Evolutionary conservation across 768 basidiomycete genomes (phyloP).

Genomic region (Lactarius hengduanensis): DNA sequence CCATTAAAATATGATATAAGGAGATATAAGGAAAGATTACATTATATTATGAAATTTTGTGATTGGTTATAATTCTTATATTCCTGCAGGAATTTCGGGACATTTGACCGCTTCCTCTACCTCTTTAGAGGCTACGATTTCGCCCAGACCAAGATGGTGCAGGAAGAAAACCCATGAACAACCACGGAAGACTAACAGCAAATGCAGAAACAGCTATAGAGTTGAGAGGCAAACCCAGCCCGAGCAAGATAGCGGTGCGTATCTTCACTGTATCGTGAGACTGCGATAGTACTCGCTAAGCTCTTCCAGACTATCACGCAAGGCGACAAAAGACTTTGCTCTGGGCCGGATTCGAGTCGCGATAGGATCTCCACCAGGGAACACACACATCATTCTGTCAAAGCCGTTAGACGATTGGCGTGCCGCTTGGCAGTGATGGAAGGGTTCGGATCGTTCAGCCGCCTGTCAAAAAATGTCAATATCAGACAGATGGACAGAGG

Average conservation of each 20-base stretch:
- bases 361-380: background rate
- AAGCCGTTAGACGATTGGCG: background rate
- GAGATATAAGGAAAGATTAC: too few species aligned
- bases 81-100: too few species aligned
- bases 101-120: too few species aligned
- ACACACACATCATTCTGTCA: background rate
- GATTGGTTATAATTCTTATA: too few species aligned
- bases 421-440: background rate
- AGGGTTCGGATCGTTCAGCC: background rate
- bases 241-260: too few species aligned
- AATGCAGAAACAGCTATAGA: background rate
- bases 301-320: background rate
- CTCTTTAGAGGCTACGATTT: too few species aligned
- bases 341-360: background rate
- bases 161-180: background rate
- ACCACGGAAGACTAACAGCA: background rate
- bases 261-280: background rate
- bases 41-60: too few species aligned
- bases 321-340: background rate
- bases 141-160: background rate
- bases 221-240: background rate
- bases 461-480: background rate
- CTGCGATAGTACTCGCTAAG: background rate
- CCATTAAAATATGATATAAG: too few species aligned
- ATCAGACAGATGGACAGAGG: background rate